Conservation (phyloP, 306 rosid species). For the Castanospermum australe region DNA sequence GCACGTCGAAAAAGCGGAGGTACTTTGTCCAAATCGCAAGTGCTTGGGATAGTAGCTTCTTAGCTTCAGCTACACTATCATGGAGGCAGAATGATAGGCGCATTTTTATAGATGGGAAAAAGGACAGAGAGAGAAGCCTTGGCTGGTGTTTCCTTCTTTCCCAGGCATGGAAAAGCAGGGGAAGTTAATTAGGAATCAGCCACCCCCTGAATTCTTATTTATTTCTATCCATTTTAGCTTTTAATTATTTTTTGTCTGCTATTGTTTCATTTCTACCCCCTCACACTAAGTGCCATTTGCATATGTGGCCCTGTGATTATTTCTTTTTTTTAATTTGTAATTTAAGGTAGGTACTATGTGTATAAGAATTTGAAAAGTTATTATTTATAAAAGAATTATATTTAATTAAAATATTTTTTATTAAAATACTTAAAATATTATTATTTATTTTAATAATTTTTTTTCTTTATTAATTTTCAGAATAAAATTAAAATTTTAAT, state of each 20-base stretch:
- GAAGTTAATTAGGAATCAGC: background rate
- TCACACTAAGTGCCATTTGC: background rate
- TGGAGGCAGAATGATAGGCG: background rate
- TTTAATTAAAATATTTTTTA: no score
- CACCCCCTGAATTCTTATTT: background rate
- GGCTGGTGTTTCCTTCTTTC: background rate
- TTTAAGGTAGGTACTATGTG: no score
- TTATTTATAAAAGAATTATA: no score
- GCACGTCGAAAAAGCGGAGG: background rate
- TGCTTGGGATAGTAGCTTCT: background rate
- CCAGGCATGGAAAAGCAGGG: background rate
- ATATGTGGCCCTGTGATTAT: background rate
- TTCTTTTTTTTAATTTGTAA: no score
- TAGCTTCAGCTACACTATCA: background rate
- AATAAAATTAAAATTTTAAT: no score
- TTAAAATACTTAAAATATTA: no score
- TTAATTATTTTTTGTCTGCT: background rate
- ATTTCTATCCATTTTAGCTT: background rate
- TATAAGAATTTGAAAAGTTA: no score
- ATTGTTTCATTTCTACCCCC: conserved; percentile 10
- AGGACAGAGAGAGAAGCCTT: background rate
- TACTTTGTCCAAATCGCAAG: conserved; percentile 20
- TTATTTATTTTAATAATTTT: no score
- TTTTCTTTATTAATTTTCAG: no score
- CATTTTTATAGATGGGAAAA: background rate